These are phyloP conservation scores for Populus trichocarpa DNA, from an alignment of 441 rosid species.

Conservation along the genomic window DNA sequence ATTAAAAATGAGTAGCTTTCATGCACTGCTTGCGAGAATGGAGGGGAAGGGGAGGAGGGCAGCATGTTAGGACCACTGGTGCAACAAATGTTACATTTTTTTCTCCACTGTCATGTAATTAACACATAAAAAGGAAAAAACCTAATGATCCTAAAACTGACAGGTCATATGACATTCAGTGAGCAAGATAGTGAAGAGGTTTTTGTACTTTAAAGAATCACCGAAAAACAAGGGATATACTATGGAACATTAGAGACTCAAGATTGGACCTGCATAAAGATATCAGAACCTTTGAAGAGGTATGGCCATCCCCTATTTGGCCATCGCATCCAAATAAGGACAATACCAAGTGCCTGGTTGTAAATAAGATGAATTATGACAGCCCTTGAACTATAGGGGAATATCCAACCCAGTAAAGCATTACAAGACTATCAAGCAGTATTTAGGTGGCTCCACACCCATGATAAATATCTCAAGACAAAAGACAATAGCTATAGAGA, in stretches of 20 bases:
- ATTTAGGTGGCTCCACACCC: background rate
- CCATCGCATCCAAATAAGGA: background rate
- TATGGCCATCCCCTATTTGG: background rate
- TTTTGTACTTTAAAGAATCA: background rate
- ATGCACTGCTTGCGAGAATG: background rate
- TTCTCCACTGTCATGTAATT: background rate
- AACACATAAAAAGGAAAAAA: background rate
- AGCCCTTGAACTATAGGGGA: background rate
- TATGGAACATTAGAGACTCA: background rate
- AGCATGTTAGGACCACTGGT: background rate
- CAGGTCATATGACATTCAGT: background rate
- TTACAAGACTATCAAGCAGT: background rate
- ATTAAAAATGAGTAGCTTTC: background rate
- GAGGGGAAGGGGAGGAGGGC: background rate
- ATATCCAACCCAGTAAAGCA: background rate
- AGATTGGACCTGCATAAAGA: background rate
- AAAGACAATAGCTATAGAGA: background rate
- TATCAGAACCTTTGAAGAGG: background rate
- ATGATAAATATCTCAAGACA: background rate
- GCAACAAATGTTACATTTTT: background rate
- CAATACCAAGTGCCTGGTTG: background rate
- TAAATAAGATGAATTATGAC: background rate
- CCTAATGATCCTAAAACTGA: background rate
- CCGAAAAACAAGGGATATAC: background rate
- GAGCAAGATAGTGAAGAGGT: background rate